Base-by-base conservation (phyloP, 1,284 basidiomycete species). In the Fistulina hepatica region DNA sequence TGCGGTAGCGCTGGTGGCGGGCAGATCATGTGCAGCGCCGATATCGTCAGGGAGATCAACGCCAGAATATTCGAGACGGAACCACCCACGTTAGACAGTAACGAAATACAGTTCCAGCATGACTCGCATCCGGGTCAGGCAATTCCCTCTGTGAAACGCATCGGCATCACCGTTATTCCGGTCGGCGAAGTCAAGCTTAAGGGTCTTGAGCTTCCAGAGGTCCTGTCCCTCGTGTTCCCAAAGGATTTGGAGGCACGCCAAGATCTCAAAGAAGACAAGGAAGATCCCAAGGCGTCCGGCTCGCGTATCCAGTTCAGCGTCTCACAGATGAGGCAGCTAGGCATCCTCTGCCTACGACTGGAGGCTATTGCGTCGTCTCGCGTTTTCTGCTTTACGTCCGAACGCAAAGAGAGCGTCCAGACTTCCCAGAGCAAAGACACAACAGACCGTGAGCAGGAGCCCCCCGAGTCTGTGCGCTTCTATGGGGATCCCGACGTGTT, bases 121-220 rank as follows among this genome's bases (percentile, higher is more conserved):
- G n/a, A n/a, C n/a, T n/a, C n/a, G n/a, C n/a, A n/a, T n/a, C 67
- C 73, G 5, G 52, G 56, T 0, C 60, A 69, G 28, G 77, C 76
- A 3, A 61, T 89, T 40, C 80, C 85, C 16, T 77, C 74, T 3
- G 76, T 94, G 43, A 76, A 76, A 20, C 66, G 76, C 22, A 72
- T 95, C 50, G 83, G 83, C 2, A 69, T 92, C 33, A 68, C 73
- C 21, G 72, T 93, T 40, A 69, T 81, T 23, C 71, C 75, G 24
- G 73, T 95, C 19, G 95, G 95, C 16, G 91, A 97, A 58, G 73
- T 82, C 46, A 89, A 90, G 55, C 75, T 98, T 48, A 97, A 97
- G 59, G 94, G 94, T 11, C 68, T 97, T 24, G 92, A 97, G 60
- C 71, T 85, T 2, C 88, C 88, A 1, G 94, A 97, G 59, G 70